Percentiles rank a stretch among this genome's conserved stretches.
These are phyloP conservation scores for Populus trichocarpa DNA, from an alignment of 441 rosid genomes.

Conservation along the genomic window DNA sequence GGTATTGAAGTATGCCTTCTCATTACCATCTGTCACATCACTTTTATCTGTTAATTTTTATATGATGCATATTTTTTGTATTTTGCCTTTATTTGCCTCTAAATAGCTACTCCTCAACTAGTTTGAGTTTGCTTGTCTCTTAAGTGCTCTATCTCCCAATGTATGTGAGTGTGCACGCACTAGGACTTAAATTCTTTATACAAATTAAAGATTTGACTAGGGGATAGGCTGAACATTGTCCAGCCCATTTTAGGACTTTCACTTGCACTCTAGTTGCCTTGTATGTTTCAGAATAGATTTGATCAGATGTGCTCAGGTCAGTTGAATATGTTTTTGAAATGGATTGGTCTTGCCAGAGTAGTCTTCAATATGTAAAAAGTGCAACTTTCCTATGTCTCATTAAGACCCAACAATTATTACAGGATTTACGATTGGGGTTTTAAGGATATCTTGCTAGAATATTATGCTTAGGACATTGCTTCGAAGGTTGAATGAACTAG, in stretches of 20 bases:
- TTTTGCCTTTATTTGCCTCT: not conserved
- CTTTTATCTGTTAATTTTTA: not conserved
- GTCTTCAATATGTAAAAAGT: not conserved
- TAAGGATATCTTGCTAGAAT: not conserved
- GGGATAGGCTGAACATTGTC: not conserved
- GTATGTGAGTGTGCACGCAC: not conserved
- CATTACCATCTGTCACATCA: not conserved
- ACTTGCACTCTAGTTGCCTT: not conserved
- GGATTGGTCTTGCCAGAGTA: not conserved
- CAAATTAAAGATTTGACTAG: not conserved
- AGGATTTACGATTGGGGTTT: not conserved
- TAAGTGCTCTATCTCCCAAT: not conserved
- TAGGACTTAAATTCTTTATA: not conserved
- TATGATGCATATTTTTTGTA: not conserved
- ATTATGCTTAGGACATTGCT: not conserved
- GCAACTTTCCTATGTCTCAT: not conserved
- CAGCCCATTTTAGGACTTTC: not conserved
- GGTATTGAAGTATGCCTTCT: slow-evolving; percentile 65
- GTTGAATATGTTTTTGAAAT: not conserved
- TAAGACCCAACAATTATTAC: not conserved
- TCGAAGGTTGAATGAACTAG: not conserved
- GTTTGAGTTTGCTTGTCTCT: not conserved
- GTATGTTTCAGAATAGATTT: not conserved
- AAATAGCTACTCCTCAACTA: not conserved
- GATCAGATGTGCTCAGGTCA: not conserved